Conservation (phyloP, 1,284 basidiomycete species). For the Heterobasidion occidentale region DNA sequence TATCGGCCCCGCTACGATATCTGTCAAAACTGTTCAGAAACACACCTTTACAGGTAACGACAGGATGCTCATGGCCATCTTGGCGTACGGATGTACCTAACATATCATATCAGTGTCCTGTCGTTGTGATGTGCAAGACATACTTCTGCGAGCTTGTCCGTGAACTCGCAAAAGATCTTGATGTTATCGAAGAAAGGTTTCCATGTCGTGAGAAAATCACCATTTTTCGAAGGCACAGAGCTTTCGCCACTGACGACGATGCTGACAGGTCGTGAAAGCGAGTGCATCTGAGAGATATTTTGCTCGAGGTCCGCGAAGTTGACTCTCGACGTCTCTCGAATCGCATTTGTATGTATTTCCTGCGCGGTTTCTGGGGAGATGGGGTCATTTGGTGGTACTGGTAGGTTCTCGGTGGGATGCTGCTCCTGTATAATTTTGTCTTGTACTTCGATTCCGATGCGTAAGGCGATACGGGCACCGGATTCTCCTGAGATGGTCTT, state of each 20-base stretch:
- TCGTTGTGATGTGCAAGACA: background rate
- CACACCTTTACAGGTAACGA: background rate
- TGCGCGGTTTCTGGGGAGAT: too few species aligned
- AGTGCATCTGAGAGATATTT: background rate
- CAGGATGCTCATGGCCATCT: background rate
- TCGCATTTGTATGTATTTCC: too few species aligned
- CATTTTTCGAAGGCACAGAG: background rate
- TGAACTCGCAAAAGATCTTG: background rate
- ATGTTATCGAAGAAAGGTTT: background rate
- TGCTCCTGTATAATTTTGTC: too few species aligned
- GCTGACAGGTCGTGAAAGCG: background rate
- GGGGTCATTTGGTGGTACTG: too few species aligned
- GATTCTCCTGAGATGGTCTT: too few species aligned
- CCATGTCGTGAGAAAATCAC: background rate
- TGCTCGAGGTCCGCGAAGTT: too few species aligned
- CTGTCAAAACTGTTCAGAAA: background rate
- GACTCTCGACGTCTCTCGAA: too few species aligned
- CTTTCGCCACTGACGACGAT: background rate
- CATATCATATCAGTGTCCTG: background rate
- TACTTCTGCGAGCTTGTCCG: background rate
- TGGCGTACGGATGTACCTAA: background rate
- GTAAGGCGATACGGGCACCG: too few species aligned
- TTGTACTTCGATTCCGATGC: too few species aligned
- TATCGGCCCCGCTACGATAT: background rate
- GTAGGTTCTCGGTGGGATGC: too few species aligned